Evolutionary conservation across 1,284 basidiomycete genomes (phyloP), one percentile per base, ranked within the genome.

Genomic region (Tylopilus sp.): DNA sequence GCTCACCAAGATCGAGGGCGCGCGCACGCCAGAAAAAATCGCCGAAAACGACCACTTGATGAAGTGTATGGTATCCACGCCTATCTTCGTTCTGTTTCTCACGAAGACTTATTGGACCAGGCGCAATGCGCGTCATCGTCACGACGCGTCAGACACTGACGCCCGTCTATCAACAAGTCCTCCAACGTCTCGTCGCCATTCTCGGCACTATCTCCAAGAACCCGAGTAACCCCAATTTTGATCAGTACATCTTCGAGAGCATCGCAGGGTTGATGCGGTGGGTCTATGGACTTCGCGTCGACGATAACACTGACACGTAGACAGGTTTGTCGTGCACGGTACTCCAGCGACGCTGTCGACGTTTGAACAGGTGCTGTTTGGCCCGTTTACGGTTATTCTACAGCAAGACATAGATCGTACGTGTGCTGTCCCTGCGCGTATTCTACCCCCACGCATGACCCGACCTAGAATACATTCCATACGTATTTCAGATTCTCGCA

Each of bases 31-130:
- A 0, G 92, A 97, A 66, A 97, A 97, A 74, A 81, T 97, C 25
- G 92, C 97, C 0, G 95, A 98, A 68, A 99, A 99, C 63, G 96
- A 99, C 67, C 92, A 97, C 70, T 73, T 98, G 46, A 98, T 98
- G 92, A 95, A 93, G 74, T 97, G 96, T 92, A 57, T 42, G 84
- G 67, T 19, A 18, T 25, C 34, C 19, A 19, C 26, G 16, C 19
- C 33, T 16, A 29, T 46, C 16, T 39, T 26, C 37, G 21, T 21
- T 5, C 15, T n/a, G n/a, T 30, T 34, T n/a, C 48, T 59, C 23
- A 65, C 23, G 38, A 25, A 13, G 25, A 31, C 5, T 34, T 18
- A 3, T 29, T 10, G 28, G 11, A 25, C 39, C 52, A 95, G 93
- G 90, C 67, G 84, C 83, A 19, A 96, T 98, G 92, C 83, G 96